These are phyloP conservation scores for Ustilago sp. DNA, from an alignment of 1,284 basidiomycete species.

Conservation along the genomic window DNA sequence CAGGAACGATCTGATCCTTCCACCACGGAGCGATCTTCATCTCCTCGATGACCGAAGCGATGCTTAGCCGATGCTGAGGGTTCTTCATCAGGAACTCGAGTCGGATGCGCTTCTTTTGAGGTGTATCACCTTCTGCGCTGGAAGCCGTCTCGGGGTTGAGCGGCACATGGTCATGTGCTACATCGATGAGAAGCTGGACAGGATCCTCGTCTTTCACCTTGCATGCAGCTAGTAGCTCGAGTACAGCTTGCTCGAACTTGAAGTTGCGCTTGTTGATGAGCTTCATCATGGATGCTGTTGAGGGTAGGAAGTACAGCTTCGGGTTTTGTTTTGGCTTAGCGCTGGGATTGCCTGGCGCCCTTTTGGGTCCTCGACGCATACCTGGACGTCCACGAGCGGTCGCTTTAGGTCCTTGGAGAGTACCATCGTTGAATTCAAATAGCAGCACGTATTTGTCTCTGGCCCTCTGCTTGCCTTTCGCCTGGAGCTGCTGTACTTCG, in stretches of 20 bases:
- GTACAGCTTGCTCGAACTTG: constrained; percentile 65
- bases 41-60: constrained; percentile 58
- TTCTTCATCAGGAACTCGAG: constrained; percentile 60
- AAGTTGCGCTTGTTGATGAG: constrained; percentile 66
- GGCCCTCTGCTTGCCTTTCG: constrained; percentile 54
- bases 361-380: constrained; percentile 44
- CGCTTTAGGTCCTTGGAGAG: constrained; percentile 69
- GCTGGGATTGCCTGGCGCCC: constrained; percentile 21
- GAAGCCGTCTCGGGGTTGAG: constrained; percentile 55
- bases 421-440: constrained; percentile 71
- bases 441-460: constrained; percentile 66
- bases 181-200: constrained; percentile 59
- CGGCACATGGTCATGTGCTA: constrained; percentile 63
- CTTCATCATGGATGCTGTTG: constrained; percentile 59
- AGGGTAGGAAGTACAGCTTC: constrained; percentile 48
- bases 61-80: constrained; percentile 55
- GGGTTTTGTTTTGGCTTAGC: constrained; percentile 33
- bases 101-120: constrained; percentile 59
- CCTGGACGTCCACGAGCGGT: constrained; percentile 65
- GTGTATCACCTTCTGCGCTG: constrained; percentile 49
- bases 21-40: constrained; percentile 62
- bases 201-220: constrained; percentile 60
- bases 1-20: constrained; percentile 68
- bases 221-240: constrained; percentile 64
- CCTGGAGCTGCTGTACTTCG: constrained; percentile 33